phyloP scores from a whole-genome alignment of 345 rosid species.

The Euphorbia lathyris region DNA sequence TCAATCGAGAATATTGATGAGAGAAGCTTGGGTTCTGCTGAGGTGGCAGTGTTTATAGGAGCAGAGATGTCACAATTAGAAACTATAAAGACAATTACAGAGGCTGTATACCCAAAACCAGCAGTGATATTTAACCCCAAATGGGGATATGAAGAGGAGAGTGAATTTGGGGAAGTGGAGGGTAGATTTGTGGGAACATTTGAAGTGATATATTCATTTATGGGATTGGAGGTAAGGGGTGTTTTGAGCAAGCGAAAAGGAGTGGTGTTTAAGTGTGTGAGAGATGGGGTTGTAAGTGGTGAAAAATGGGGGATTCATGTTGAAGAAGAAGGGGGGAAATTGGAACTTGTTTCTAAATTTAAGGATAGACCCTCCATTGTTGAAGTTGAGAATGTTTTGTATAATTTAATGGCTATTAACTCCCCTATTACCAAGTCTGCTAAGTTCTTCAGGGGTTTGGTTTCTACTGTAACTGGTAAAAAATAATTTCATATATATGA shows the following conservation, averaged over 20 bases:
- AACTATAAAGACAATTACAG: conserved; percentile 32
- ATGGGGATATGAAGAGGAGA: conserved; percentile 68
- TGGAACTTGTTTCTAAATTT: conserved; percentile 71
- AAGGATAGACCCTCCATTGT: conserved; percentile 60
- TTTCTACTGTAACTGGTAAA: conserved; percentile 68
- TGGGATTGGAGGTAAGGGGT: conserved; percentile 72
- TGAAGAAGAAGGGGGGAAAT: conserved; percentile 50
- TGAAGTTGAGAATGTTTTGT: conserved; percentile 75
- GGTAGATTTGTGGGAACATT: conserved; percentile 51
- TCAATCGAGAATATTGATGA: conserved; percentile 21
- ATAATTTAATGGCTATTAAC: conserved; percentile 81
- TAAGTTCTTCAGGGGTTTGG: conserved; percentile 62
- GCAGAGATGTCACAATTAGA: conserved; percentile 54
- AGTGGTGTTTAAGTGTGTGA: conserved; percentile 70
- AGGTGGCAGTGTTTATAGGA: conserved; percentile 62
- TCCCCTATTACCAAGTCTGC: conserved; percentile 87
- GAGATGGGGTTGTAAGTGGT: conserved; percentile 77
- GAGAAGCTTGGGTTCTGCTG: conserved; percentile 42
- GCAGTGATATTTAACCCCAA: conserved; percentile 74
- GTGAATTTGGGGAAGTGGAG: conserved; percentile 45
- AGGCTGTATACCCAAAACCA: conserved; percentile 53
- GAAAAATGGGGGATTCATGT: conserved; percentile 74
- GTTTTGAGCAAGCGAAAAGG: conserved; percentile 67
- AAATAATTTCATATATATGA: conserved; percentile 29
- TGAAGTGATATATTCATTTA: conserved; percentile 75